Evolutionary conservation across 768 basidiomycete genomes (phyloP).

Genomic region (Gloeopeniophorella convolvens): DNA sequence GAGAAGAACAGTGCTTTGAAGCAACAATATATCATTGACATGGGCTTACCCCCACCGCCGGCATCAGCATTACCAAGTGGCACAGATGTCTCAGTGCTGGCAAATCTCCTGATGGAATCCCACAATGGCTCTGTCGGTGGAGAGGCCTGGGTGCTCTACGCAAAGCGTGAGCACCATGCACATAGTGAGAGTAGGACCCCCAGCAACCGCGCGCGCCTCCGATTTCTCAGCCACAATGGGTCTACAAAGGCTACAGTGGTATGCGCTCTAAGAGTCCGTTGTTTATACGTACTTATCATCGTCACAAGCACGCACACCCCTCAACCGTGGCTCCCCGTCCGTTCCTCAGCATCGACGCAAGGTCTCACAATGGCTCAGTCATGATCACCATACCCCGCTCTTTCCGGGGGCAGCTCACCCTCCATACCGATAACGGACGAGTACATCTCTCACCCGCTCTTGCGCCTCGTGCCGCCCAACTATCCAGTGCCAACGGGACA

Average conservation of each 20-base stretch:
- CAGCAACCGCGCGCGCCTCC: neutral
- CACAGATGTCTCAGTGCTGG: neutral
- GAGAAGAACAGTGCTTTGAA: constrained; percentile 5
- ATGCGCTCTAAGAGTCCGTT: neutral
- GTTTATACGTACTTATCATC: neutral
- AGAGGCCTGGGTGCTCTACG: constrained; percentile 8
- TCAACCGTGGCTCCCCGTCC: constrained; percentile 9
- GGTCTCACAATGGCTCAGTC: constrained; percentile 1
- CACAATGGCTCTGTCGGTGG: constrained; percentile 7
- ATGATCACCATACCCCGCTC: constrained; percentile 13
- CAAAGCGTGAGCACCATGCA: neutral
- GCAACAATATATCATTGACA: constrained; percentile 4
- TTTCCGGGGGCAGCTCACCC: constrained; percentile 16
- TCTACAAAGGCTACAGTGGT: constrained; percentile 8
- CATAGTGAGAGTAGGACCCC: neutral
- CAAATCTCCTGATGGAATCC: constrained; percentile 2
- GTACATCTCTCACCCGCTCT: constrained; percentile 9
- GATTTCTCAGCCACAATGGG: constrained; percentile 5
- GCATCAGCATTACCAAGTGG: neutral
- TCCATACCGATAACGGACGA: constrained; percentile 10
- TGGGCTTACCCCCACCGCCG: constrained; percentile 6
- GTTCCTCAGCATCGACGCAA: constrained; percentile 11
- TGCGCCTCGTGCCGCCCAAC: neutral
- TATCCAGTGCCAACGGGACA: constrained; percentile 9
- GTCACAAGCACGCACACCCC: constrained; percentile 8